Base-by-base conservation (phyloP, 805 yeast genomes). In the Cephaloascus albidus region DNA sequence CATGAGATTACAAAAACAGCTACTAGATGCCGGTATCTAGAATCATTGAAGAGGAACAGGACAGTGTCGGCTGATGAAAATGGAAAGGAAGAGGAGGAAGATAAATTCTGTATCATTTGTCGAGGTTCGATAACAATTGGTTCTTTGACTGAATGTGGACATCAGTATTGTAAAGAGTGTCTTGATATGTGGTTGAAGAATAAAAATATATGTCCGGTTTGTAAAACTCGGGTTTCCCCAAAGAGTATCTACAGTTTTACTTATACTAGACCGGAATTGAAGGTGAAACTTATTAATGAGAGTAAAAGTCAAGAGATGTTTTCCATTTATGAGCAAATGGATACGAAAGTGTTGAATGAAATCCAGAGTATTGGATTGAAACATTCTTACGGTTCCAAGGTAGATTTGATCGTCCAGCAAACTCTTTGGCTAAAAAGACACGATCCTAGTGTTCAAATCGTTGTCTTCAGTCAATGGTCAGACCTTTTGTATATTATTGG, bases 381-480 rank as follows among this genome's bases (percentile, higher is more conserved):
- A 46, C 42, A 56, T 41, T 50, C 70, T 37, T 89, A 81, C 57
- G 96, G 97, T 10, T 76, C 96, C 2, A 93, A 93, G 52, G 76
- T 90, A 28, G 95, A 93, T 58, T 74, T 78, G 66, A 82, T 90
- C 33, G 71, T 88, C 8, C 75, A 80, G 48, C 87, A 85, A 43
- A 72, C 84, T 4, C 55, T 78, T 10, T 83, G 80, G 65, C 60
- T 90, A 38, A 74, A 76, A 38, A 53, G 65, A 3, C 58, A 67
- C 18, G 81, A 83, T 28, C 72, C 75, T 0, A 58, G 64, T 0
- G 85, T 81, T 3, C 97, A 93, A 57, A 81, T 90, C 34, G 81
- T 93, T 10, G 61, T 93, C 0, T 93, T 86, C 53, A 87, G 97
- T 16, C 97, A 89, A 55, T 90, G 95, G 89, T 70, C 78, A 18